Evolutionary conservation across 169 alveolate species (phyloP).

Genomic region (Plasmodium relictum): DNA sequence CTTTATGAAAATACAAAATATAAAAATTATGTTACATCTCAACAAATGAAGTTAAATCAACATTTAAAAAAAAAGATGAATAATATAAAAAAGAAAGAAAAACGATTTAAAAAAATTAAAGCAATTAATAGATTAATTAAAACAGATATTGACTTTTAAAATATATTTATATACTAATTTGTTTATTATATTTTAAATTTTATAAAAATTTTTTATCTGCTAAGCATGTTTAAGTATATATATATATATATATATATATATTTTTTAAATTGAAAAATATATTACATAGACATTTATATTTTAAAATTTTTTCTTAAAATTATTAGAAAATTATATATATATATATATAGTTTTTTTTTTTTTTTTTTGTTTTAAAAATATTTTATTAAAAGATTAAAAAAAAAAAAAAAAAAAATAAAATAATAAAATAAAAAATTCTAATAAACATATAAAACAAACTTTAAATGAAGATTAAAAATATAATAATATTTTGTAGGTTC

Average conservation of each 20-base stretch:
- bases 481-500: no score
- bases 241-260: conserved; percentile 12
- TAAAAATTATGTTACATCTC: conserved; percentile 34
- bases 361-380: no score
- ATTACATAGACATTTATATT: not conserved
- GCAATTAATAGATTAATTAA: conserved; percentile 25
- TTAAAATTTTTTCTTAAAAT: no score
- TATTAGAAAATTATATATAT: no score
- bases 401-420: not conserved
- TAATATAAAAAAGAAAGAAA: conserved; percentile 18
- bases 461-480: conserved; percentile 4
- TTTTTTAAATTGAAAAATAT: not conserved
- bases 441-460: not conserved
- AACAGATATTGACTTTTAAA: conserved; percentile 60
- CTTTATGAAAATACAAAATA: conserved; percentile 53
- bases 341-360: no score
- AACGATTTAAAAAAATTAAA: conserved; percentile 4
- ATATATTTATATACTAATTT: not conserved
- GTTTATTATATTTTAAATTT: not conserved
- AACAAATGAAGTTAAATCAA: conserved; percentile 31
- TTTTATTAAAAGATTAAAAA: not conserved
- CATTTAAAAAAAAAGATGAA: conserved; percentile 26
- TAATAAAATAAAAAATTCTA: no score
- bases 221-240: not conserved
- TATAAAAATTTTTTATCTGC: not conserved